Base-by-base conservation (phyloP, 2,329 filamentous ascomycete species). In the Neofusicoccum ribis region DNA sequence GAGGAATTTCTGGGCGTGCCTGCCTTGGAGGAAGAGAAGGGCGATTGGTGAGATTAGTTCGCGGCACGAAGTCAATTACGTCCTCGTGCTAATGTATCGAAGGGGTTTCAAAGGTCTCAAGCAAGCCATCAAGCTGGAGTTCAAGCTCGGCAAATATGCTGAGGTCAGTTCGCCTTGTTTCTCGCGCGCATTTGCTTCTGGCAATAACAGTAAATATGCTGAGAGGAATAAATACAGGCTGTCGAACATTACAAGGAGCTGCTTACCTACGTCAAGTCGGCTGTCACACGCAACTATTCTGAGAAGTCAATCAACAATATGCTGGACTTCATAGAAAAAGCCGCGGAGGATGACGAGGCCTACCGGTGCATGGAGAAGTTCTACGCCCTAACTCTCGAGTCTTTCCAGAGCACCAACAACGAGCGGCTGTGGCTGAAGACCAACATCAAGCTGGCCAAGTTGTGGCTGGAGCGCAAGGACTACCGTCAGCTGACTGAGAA, bases 281-380 rank as follows among this genome's bases (percentile, higher is more conserved):
- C 94, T 7, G 94, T 99, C 52, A 98, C 95, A 46, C 89, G 95
- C 68, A 99, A 98, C 80, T 98, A 98, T 80, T 97, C 95, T 1
- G 95, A 99, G 79, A 98, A 98, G 78, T 98, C 94, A 12, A 97
- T 99, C 82, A 98, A 98, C 81, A 98, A 97, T 78, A 97, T 99
- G 89, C 88, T 99, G 52, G 95, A 98, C 80, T 96, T 91, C 76
- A 95, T 99, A 70, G 94, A 98, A 78, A 98, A 97, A 80, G 91
- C 89, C 44, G 89, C 89, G 65, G 88, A 90, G 69, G 85, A 88
- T 67, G 86, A 88, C 7, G 87, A 88, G 49, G 89, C 91, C 27
- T 90, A 90, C 72, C 83, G 86, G 68, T 94, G 90, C 78, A 96
- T 98, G 88, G 94, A 97, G 77, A 86, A 92, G 69, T 97, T 99